Base-by-base conservation (phyloP, 2,329 filamentous ascomycete species). In the Lachnellula cervina region DNA sequence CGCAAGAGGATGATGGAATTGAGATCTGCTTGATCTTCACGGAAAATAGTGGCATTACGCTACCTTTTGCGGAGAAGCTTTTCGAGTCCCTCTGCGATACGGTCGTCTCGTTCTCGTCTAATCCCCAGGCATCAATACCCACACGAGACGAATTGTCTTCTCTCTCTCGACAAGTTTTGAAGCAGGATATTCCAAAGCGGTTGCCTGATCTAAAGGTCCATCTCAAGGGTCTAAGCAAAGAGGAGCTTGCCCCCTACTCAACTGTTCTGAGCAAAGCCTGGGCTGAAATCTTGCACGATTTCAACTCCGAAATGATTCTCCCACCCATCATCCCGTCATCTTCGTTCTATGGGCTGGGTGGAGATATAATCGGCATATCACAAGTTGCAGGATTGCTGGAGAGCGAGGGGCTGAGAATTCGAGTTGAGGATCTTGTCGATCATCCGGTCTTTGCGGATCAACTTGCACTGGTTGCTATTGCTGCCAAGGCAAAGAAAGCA, bases 1-100 rank as follows among this genome's bases (percentile, higher is more conserved):
- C 59, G 13, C 57, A 51, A 32, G 49, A 35, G 13, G 51, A 48
- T 38, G 55, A 54, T 14, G 21, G 48, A 4, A 50, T 60, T 16
- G 59, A 60, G 25, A 55, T 60, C 19, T 52, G 51, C 13, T 37
- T 60, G 17, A 51, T 49, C 21, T 57, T 59, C n/a, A 38, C 55
- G 4, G 35, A 34, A 13, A 55, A 43, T n/a, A 52, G 28, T 35
- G 43, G 45, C 5, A 51, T 57, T 25, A 52, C 55, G 14, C 17
- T n/a, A 17, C 7, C 48, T 14, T n/a, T 49, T 38, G 49, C 57
- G 13, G 40, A 54, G 5, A 25, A 46, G 4, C 43, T 59, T 11
- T 57, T 59, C 21, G 40, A 57, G 11, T 28, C 32, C 17, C 43
- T 59, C 2, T 55, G 55, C 21, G 34, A 51, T 14, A 52, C 44